A percentile compares a stretch with the other conserved stretches of the same genome.
phyloP scores from a whole-genome alignment of 2,329 filamentous ascomycete genomes.

The Nemania diffusa region DNA sequence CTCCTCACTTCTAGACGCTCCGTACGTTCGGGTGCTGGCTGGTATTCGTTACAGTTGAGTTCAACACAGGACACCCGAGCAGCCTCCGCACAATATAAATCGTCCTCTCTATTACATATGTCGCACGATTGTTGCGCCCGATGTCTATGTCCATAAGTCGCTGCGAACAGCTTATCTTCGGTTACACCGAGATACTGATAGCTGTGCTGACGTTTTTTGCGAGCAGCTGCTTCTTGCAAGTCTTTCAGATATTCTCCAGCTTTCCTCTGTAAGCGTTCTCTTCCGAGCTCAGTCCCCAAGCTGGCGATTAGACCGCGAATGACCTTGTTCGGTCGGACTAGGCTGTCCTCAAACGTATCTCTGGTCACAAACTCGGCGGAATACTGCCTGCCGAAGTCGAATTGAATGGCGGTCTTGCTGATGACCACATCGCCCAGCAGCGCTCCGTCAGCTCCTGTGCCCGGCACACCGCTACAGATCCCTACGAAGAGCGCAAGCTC shows the following conservation, averaged over 20 bases:
- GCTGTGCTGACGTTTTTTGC: neutral
- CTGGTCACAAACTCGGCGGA: constrained; percentile 39
- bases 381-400: constrained; percentile 45
- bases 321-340: constrained; percentile 39
- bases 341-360: constrained; percentile 37
- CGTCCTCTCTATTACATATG: constrained; percentile 5
- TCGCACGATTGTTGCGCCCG: constrained; percentile 8
- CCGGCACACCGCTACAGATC: constrained; percentile 41
- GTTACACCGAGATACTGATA: constrained; percentile 32
- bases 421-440: constrained; percentile 47
- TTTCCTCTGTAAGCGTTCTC: constrained; percentile 23
- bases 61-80: constrained; percentile 14
- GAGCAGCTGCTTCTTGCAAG: constrained; percentile 9
- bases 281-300: constrained; percentile 39
- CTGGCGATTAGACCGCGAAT: constrained; percentile 45
- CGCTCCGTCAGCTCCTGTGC: constrained; percentile 30
- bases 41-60: constrained; percentile 26
- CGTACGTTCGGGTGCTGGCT: constrained; percentile 47
- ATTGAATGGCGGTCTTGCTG: constrained; percentile 45
- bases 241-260: constrained; percentile 28
- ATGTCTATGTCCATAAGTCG: constrained; percentile 36
- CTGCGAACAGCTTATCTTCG: constrained; percentile 36
- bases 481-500: constrained; percentile 37
- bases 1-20: constrained; percentile 6
- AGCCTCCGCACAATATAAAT: constrained; percentile 2